Evolutionary conservation across 257 asterid genomes (phyloP), one percentile per base, ranked within the genome.

Genomic region (Vinca minor): DNA sequence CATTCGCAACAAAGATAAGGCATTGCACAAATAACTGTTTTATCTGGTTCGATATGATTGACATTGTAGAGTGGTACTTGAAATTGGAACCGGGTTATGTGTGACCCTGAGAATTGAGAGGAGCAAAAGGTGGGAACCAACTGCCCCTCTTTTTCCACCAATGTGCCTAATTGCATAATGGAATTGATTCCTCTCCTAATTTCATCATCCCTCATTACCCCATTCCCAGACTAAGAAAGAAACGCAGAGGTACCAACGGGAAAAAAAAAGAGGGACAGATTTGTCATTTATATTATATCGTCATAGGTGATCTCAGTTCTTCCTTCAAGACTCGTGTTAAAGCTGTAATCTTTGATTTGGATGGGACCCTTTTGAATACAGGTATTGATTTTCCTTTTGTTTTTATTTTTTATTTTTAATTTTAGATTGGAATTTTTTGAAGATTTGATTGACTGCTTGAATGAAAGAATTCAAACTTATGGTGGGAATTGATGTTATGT

Each of bases 341-440:
- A 13, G 93, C 97, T 59, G 86, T 90, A 60, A 85, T 87, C 32
- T 85, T 91, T 74, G 97, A 85, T 87, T 82, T 91, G 85, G 96
- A 87, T 49, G 96, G 96, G 2, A 91, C 97, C 78, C 90, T 90
- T 73, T 71, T 91, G 69, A 86, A 80, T 72, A 82, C 96, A 50
- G 96, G 97, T 87, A 13, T 5, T 50, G 12, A 23, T 54, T 68
- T 42, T 54, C 49, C 45, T 4, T 13, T 45, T 15, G 4, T 39
- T 15, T 1, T n/a, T n/a, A n/a, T n/a, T n/a, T n/a, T n/a, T n/a
- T n/a, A n/a, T n/a, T n/a, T n/a, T n/a, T n/a, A n/a, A 0, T 20
- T 62, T 26, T 49, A 11, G n/a, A n/a, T n/a, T n/a, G n/a, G n/a
- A n/a, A n/a, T n/a, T 17, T 46, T 46, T 46, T 28, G 8, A 17